Evolutionary conservation across 371 early-diverging fungal species (phyloP).

Genomic region (Spraguea lophii): DNA sequence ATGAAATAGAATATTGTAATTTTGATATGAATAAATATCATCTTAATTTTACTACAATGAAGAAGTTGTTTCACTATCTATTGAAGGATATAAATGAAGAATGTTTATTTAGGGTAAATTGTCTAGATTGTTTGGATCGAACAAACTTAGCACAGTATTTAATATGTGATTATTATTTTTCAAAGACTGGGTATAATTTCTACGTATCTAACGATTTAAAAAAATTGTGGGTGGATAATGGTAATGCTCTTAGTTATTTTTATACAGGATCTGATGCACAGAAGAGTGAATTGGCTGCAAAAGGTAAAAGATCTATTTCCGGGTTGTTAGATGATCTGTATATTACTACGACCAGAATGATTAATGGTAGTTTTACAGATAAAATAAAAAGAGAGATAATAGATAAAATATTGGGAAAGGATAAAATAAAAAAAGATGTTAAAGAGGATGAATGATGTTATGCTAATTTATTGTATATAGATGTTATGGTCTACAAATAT

Average conservation of each 20-base stretch:
- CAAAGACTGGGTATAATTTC: background rate
- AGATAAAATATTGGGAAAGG: constrained; percentile 21
- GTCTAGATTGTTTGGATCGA: constrained; percentile 39
- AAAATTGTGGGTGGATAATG: constrained; percentile 29
- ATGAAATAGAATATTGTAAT: constrained; percentile 14
- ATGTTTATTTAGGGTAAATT: constrained; percentile 25
- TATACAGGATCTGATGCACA: constrained; percentile 36
- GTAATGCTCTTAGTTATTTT: constrained; percentile 25
- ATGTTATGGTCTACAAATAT: no score
- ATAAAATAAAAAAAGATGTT: no score
- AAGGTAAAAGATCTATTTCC: constrained; percentile 18
- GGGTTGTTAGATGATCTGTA: constrained; percentile 28
- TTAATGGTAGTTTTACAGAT: constrained; percentile 35
- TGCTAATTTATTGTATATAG: no score
- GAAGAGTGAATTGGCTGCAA: constrained; percentile 23
- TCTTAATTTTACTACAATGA: constrained; percentile 18
- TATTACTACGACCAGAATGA: constrained; percentile 29
- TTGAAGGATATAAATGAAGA: constrained; percentile 1
- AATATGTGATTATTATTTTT: constrained; percentile 20
- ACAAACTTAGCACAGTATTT: constrained; percentile 36
- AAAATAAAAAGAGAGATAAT: constrained; percentile 27
- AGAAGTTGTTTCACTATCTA: constrained; percentile 12
- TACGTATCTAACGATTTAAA: constrained; percentile 2
- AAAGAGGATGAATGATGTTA: no score
- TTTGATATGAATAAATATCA: constrained; percentile 29